Conservation (phyloP, 805 yeast genomes). For the Hanseniaspora vineae region DNA sequence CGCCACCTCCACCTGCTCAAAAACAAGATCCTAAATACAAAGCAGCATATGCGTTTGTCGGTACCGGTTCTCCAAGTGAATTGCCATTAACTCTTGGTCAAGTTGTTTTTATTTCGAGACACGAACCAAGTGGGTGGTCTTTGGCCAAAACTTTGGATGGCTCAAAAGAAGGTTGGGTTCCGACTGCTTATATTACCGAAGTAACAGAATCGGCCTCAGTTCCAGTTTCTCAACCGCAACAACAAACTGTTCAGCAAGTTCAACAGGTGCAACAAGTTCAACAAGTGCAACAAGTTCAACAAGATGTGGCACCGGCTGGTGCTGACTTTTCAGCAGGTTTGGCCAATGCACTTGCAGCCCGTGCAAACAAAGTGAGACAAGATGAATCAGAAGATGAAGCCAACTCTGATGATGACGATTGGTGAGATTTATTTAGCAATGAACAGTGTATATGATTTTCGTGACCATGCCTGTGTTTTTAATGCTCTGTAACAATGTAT, state of each 20-base stretch:
- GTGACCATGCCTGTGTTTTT: too few relatives aligned
- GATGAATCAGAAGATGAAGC: slow-evolving; percentile 60
- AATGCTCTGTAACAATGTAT: neutral
- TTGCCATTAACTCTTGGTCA: slow-evolving; percentile 69
- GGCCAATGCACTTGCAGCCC: slow-evolving; percentile 75
- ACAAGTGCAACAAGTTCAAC: slow-evolving; percentile 14
- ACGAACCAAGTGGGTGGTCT: slow-evolving; percentile 89
- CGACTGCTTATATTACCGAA: slow-evolving; percentile 74
- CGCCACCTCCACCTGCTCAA: slow-evolving; percentile 46
- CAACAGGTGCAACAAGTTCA: slow-evolving; percentile 8
- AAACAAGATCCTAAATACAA: slow-evolving; percentile 67
- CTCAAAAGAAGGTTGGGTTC: slow-evolving; percentile 89
- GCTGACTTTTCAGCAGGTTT: slow-evolving; percentile 61
- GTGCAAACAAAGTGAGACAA: slow-evolving; percentile 48
- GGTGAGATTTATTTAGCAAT: neutral
- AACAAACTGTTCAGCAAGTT: slow-evolving; percentile 10
- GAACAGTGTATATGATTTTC: neutral
- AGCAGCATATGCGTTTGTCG: slow-evolving; percentile 82
- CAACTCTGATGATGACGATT: slow-evolving; percentile 40
- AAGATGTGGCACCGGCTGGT: slow-evolving; percentile 10
- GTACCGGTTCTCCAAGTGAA: slow-evolving; percentile 72
- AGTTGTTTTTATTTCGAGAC: slow-evolving; percentile 54
- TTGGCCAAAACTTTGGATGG: slow-evolving; percentile 70
- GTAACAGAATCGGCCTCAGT: slow-evolving; percentile 23
- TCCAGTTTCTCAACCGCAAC: slow-evolving; percentile 9